Base-by-base conservation (phyloP, 352 stramenopile genomes). In the Aphanomyces euteiches region DNA sequence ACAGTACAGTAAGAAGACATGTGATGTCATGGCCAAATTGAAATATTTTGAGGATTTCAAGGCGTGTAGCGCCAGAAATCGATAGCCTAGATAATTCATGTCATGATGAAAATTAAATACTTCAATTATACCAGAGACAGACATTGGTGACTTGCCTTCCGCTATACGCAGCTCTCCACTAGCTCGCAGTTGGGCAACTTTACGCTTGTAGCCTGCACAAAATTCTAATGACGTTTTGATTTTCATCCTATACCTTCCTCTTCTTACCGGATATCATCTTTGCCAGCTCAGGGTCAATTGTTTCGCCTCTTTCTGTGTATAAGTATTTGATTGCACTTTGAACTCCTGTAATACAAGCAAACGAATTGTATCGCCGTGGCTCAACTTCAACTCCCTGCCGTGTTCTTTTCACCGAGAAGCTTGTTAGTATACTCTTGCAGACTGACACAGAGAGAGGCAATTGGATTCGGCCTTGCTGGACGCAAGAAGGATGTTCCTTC, bases 161-260 rank as follows among this genome's bases (percentile, higher is more conserved):
- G 28, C 43, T n/a, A 61, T 40, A 13, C 15, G 54, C 1, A 61
- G n/a, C n/a, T 61, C 15, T 17, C 54, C 54, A 43, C 7, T 61
- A n/a, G 54, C 39, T n/a, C 54, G 54, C 0, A 41, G 21, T 40
- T 61, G 54, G 6, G 54, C 54, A 41, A 61, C 21, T 40, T 61
- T 61, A 37, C 54, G 54, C 54, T 61, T 61, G 54, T 61, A 61
- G 5, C 54, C 54, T 45, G 54, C 54, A 37, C 54, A 45, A 39
- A 61, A 61, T 17, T 61, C 54, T 61, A 61, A n/a, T 61, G 28
- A n/a, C 43, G 10, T 50, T 50, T n/a, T n/a, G 17, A 12, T 50
- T 50, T 50, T 50, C 17, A 12, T 45, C 39, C 15, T 37, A 61
- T 12, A 61, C 17, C 19, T n/a, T 61, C 19, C 15, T 61, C n/a